A percentile compares a stretch with the other conserved stretches of the same genome.
Conservation (phyloP, 495 filamentous ascomycete genomes). For the Paragyromitra xinjiangensis region DNA sequence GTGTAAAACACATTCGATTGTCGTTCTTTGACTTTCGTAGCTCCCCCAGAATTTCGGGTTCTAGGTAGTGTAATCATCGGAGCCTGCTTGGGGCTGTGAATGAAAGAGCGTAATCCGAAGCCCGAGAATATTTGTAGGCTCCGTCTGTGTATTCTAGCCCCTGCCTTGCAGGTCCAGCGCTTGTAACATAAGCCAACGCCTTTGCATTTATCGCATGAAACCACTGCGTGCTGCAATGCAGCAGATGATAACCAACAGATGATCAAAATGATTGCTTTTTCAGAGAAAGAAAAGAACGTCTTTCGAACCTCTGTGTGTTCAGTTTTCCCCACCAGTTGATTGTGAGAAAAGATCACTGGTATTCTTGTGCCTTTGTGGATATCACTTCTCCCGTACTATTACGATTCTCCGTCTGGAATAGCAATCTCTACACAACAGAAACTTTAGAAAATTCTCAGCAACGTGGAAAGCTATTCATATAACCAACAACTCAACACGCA, state of each 20-base stretch:
- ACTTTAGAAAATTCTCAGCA: not conserved
- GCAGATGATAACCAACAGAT: conserved; percentile 10
- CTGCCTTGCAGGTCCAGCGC: not conserved
- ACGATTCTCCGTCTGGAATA: not conserved
- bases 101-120: not conserved
- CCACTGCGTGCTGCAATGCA: conserved; percentile 8
- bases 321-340: not conserved
- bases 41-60: not conserved
- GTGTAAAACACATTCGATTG: not conserved
- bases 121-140: not conserved
- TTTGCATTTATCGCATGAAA: conserved; percentile 27
- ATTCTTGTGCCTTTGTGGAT: not conserved
- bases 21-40: not conserved
- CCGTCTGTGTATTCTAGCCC: conserved; percentile 2
- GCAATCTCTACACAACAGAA: not conserved
- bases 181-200: conserved; percentile 4
- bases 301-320: not conserved
- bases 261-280: conserved; percentile 11
- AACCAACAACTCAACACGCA: conserved; percentile 32
- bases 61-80: conserved; percentile 3
- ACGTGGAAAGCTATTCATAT: conserved; percentile 9
- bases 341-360: not conserved
- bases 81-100: conserved; percentile 15
- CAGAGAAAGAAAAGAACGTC: not conserved
- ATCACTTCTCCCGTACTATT: not conserved